Evolutionary conservation across 768 basidiomycete species (phyloP), one percentile per base, ranked within the genome.

Genomic region (Suillus sp.): DNA sequence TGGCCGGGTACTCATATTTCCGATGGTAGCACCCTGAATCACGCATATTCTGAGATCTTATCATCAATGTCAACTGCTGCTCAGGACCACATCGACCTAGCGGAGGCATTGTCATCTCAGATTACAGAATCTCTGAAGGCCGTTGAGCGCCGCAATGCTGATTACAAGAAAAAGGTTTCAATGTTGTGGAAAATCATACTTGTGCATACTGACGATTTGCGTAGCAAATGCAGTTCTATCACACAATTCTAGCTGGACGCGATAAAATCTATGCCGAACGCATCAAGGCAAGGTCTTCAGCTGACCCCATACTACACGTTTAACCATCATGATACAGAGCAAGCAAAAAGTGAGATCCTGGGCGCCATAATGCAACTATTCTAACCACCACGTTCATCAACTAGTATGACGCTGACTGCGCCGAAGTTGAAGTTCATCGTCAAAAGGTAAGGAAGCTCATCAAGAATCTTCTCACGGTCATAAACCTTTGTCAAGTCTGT

Each of bases 331-430:
- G 57, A 58, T 43, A n/a, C 62, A 74, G 72, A 72, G 62, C 61
- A 78, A 76, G 63, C 70, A 69, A 63, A 79, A 76, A 72, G 77
- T 66, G 63, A 32, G 67, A 62, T 60, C 59, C 42, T 25, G 32
- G 40, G 56, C 32, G 32, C 42, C 32, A 37, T 67, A 59, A 54
- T 4, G n/a, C 30, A 40, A 1, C 30, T 20, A 40, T 57, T 70
- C 56, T 68, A 60, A 57, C 11, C 56, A 40, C 11, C 27, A 11
- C 18, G 20, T 57, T 25, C 37, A 56, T 37, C 50, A 65, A n/a
- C n/a, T n/a, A 94, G 92, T 94, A 94, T 69, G 89, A 93, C 67
- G 88, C 87, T 34, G 87, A 92, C 67, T 94, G 93, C 71, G 70
- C 71, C 18, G 91, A 93, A 72, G 84, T 90, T 25, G 90, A 91